Evolutionary conservation across 2,329 filamentous ascomycete genomes (phyloP).

Genomic region (Trematosphaeria pertusa): DNA sequence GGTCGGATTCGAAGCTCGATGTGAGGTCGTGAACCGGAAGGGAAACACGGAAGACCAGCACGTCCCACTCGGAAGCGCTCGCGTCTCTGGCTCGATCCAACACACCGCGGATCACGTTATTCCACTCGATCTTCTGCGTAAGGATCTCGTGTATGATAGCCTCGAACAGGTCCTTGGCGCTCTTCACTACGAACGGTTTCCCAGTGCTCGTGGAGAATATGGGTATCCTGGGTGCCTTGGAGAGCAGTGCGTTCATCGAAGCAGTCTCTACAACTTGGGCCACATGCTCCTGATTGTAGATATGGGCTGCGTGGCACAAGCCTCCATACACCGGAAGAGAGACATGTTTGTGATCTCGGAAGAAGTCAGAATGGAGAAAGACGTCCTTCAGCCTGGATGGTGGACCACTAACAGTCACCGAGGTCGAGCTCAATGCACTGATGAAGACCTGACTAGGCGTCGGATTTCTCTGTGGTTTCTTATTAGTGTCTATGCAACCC

Average conservation of each 20-base stretch:
- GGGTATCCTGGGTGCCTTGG: conserved; percentile 48
- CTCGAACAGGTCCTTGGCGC: conserved; percentile 20
- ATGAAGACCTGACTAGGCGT: conserved; percentile 32
- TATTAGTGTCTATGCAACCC: no score
- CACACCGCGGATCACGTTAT: conserved; percentile 21
- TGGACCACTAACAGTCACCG: conserved; percentile 41
- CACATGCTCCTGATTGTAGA: conserved; percentile 37
- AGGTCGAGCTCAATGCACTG: conserved; percentile 32
- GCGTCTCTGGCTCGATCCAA: conserved; percentile 11
- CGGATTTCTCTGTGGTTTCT: conserved; percentile 18
- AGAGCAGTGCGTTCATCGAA: conserved; percentile 36
- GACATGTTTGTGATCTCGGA: conserved; percentile 24
- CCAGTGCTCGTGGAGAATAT: conserved; percentile 62
- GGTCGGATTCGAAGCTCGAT: background rate
- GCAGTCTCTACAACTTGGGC: conserved; percentile 26
- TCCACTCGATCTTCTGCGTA: conserved; percentile 24
- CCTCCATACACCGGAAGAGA: conserved; percentile 34
- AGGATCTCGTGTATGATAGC: conserved; percentile 22
- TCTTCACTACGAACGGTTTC: conserved; percentile 17
- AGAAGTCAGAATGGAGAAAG: conserved; percentile 29
- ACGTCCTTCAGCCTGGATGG: conserved; percentile 33
- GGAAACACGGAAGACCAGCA: conserved; percentile 26
- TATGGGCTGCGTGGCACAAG: conserved; percentile 37
- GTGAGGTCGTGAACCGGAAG: conserved; percentile 27
- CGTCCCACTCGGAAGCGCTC: background rate